Evolutionary conservation across 495 filamentous ascomycete species (phyloP).

Genomic region (Podospora pseudoanserina): DNA sequence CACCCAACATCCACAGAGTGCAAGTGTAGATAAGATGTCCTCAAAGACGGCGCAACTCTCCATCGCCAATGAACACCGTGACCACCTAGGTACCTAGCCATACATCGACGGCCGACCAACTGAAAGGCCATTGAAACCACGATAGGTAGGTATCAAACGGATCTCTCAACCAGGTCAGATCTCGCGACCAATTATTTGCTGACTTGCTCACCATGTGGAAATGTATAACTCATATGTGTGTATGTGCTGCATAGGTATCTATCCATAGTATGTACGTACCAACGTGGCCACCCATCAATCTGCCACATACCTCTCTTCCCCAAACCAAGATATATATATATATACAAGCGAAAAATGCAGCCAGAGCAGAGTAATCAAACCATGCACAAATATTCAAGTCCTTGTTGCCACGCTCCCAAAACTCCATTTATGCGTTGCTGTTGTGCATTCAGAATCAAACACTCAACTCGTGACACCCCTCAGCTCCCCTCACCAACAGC

Average conservation of each 20-base stretch:
- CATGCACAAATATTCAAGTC: background rate
- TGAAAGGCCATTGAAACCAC: no score
- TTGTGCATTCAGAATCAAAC: background rate
- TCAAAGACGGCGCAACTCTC: no score
- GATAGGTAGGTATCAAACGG: no score
- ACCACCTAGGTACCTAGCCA: no score
- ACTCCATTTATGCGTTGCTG: background rate
- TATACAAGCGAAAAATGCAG: background rate
- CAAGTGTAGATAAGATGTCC: no score
- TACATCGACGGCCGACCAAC: no score
- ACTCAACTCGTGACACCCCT: background rate
- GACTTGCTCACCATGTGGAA: no score
- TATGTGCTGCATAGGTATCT: background rate
- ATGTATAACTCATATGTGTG: background rate
- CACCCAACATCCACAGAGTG: no score
- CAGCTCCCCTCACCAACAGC: background rate
- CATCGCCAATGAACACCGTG: no score
- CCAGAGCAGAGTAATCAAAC: background rate
- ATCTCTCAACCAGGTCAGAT: no score
- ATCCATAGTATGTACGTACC: background rate
- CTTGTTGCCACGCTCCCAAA: background rate
- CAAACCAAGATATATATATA: background rate
- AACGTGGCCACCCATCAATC: background rate
- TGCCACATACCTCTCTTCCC: background rate
- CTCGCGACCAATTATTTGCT: no score